phyloP scores from a whole-genome alignment of 164 flowering plant species.

The Magnolia sinica region DNA sequence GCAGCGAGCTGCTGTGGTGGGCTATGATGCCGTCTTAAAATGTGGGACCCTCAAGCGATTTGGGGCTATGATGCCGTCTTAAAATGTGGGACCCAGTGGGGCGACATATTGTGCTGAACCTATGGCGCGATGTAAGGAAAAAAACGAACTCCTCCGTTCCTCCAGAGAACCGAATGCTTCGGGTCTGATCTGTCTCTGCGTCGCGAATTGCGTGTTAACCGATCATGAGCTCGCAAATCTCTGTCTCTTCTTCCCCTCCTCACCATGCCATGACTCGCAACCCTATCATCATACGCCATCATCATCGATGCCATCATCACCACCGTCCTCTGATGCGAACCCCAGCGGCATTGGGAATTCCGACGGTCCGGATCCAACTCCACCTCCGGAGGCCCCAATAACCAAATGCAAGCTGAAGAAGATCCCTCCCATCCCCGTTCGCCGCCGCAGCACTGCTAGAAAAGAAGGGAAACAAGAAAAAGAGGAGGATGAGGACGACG shows the following conservation, averaged over 20 bases:
- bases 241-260: background rate
- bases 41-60: too few relatives aligned
- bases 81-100: too few relatives aligned
- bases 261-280: background rate
- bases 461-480: background rate
- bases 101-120: too few relatives aligned
- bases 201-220: too few relatives aligned
- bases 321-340: background rate
- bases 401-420: constrained; percentile 47
- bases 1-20: constrained; percentile 1
- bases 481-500: constrained; percentile 11
- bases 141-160: too few relatives aligned
- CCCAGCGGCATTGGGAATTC: background rate
- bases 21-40: too few relatives aligned
- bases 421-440: constrained; percentile 60
- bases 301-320: background rate
- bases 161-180: too few relatives aligned
- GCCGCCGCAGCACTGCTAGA: constrained; percentile 16
- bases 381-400: background rate
- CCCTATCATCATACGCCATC: background rate
- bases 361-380: background rate
- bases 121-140: too few relatives aligned
- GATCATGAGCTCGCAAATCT: background rate
- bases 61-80: too few relatives aligned
- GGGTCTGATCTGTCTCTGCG: too few relatives aligned